phyloP scores from a whole-genome alignment of 331 rosid species.

The Malus hybrid region DNA sequence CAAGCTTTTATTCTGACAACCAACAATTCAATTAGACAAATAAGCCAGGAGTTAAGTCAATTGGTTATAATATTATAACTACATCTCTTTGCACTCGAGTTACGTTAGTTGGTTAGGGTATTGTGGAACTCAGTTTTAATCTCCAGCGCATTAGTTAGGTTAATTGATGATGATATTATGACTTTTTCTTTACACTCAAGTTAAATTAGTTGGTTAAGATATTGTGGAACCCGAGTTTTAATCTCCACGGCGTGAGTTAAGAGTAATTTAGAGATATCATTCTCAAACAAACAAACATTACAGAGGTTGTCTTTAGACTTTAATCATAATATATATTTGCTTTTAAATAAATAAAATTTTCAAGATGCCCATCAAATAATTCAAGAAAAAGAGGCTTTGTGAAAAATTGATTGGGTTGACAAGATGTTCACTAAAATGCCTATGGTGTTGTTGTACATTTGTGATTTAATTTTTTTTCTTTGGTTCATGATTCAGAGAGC shows the following conservation, averaged over 20 bases:
- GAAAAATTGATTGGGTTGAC: slow-evolving; percentile 1
- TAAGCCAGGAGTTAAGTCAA: not conserved
- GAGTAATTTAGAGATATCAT: not conserved
- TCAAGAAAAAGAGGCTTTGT: not conserved
- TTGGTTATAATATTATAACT: too few species aligned
- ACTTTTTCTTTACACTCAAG: accelerated
- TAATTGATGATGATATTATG: too few species aligned
- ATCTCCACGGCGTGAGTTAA: accelerated
- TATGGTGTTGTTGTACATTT: not conserved
- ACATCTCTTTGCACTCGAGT: too few species aligned
- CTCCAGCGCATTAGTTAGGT: too few species aligned
- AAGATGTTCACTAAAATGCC: not conserved
- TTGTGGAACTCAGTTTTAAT: too few species aligned
- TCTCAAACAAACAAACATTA: not conserved
- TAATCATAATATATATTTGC: not conserved
- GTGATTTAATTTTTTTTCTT: not conserved
- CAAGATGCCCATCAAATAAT: not conserved
- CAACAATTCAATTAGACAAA: not conserved
- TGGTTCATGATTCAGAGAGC: not conserved
- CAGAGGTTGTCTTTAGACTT: not conserved
- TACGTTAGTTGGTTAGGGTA: too few species aligned
- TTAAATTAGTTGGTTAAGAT: accelerated
- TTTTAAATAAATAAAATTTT: not conserved
- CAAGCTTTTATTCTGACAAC: too few species aligned
- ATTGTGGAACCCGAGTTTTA: too few species aligned